phyloP scores from a whole-genome alignment of 2,329 filamentous ascomycete species.

The Graphilbum sp. region DNA sequence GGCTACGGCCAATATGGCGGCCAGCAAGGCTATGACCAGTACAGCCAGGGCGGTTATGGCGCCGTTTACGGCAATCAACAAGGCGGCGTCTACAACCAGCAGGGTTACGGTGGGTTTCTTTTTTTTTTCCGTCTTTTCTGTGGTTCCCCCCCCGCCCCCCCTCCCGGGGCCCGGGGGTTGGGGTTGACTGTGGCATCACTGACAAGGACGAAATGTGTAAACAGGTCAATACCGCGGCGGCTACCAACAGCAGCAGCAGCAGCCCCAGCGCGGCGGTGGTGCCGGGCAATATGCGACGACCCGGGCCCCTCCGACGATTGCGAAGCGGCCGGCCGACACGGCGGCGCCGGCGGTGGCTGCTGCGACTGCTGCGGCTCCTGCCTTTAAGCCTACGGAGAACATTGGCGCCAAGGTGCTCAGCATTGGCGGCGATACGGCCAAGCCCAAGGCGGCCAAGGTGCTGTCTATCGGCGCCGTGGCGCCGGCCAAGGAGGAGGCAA shows the following conservation, averaged over 20 bases:
- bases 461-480: slow-evolving; percentile 47
- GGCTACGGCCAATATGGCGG: slow-evolving; percentile 25
- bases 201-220: too few relatives aligned
- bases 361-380: slow-evolving; percentile 22
- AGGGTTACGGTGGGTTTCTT: slow-evolving; percentile 19
- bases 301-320: slow-evolving; percentile 40
- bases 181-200: too few relatives aligned
- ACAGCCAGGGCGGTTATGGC: slow-evolving; percentile 18
- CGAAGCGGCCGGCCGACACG: slow-evolving; percentile 42
- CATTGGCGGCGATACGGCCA: slow-evolving; percentile 40
- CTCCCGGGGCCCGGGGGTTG: too few relatives aligned
- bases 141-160: too few relatives aligned
- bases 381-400: slow-evolving; percentile 36
- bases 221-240: slow-evolving; percentile 18
- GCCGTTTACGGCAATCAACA: slow-evolving; percentile 13
- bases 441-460: slow-evolving; percentile 49
- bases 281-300: slow-evolving; percentile 7
- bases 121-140: too few relatives aligned
- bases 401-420: slow-evolving; percentile 47
- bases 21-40: slow-evolving; percentile 32
- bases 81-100: slow-evolving; percentile 23
- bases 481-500: slow-evolving; percentile 21
- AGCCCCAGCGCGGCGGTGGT: slow-evolving; percentile 16
- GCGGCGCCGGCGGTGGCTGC: slow-evolving; percentile 25
- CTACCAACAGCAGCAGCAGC: slow-evolving; percentile 19